Base-by-base conservation (phyloP, 2,329 filamentous ascomycete species). In the Colletotrichum tabaci region DNA sequence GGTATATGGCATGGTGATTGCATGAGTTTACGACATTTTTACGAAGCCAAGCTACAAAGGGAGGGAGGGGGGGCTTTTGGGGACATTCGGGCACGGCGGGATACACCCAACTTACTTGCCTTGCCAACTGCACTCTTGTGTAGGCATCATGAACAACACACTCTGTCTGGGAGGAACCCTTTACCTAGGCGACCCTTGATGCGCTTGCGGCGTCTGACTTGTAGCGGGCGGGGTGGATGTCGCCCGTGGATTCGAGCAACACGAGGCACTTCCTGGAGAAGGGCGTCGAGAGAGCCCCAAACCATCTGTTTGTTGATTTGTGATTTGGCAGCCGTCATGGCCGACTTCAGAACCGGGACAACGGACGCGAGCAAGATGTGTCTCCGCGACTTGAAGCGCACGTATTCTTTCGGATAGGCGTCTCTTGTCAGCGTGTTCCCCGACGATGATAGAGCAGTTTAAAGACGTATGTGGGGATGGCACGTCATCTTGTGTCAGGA, bases 371-470 rank as follows among this genome's bases (percentile, higher is more conserved):
- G 80, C 40, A 91, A 77, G 1, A 86, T 76, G 66, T 88, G 86
- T 46, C 88, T 86, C 46, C 90, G 84, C 74, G 92, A 89, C 73
- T 92, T 89, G 76, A 90, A 90, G 47, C 90, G 87, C 40, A 91
- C 77, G 44, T 87, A 81, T 12, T 89, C 87, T 74, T 92, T 92
- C 9, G 89, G 84, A 13, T 83, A 80, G 23, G 86, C 84, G 44
- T 86, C 85, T 15, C 84, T 84, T 5, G 81, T 82, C 0, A 89
- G 89, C 1, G 86, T 81, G 65, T 88, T 88, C 15, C 90, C 90
- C 2, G 92, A 81, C 88, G 90, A 92, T 56, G 90, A 85, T 8
- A 88, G 81, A 57, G 87, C 84, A 75, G 23, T 26, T 3, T 26
- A 2, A 26, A 26, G 23, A 26, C 23, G 23, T 26, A 26, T 3